Evolutionary conservation across 148 eudicot genomes (phyloP).

Genomic region (Pharnaceum exiguum): DNA sequence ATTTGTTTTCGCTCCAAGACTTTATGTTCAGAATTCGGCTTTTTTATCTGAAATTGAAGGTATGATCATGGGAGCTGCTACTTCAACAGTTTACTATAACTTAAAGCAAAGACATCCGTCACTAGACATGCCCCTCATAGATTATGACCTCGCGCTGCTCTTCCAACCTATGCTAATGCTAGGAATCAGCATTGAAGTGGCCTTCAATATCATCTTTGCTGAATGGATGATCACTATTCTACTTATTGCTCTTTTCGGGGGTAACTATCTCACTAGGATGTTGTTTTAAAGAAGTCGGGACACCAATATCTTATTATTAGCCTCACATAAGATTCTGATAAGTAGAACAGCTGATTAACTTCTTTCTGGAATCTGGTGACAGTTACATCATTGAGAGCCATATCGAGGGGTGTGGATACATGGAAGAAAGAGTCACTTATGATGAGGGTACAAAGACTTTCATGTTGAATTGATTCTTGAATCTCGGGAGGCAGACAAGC

Average conservation of each 20-base stretch:
- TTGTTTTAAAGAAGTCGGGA: background rate
- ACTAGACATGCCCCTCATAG: conserved; percentile 7
- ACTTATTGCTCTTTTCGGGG: conserved; percentile 8
- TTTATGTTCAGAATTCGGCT: background rate
- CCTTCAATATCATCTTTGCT: conserved; percentile 12
- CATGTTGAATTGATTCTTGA: background rate
- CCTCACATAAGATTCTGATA: background rate
- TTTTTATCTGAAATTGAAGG: background rate
- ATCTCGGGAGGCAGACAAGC: background rate
- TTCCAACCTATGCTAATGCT: conserved; percentile 14
- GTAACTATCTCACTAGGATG: background rate
- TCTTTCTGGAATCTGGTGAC: background rate
- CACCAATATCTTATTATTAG: background rate
- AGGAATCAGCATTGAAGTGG: conserved; percentile 8
- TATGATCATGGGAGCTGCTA: conserved; percentile 7
- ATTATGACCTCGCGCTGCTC: conserved; percentile 15
- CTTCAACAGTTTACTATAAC: conserved; percentile 8
- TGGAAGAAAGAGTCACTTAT: conserved; percentile 8
- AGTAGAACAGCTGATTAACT: background rate
- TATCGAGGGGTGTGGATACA: conserved; percentile 3
- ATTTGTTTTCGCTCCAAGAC: background rate
- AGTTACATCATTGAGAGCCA: conserved; percentile 5
- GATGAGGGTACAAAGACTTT: background rate
- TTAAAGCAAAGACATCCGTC: conserved; percentile 9
- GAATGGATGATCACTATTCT: conserved; percentile 13